Percentiles rank a stretch among this genome's conserved stretches.
These are phyloP conservation scores for Carex arenaria DNA, from an alignment of 202 grass and related monocot species.

Conservation along the genomic window DNA sequence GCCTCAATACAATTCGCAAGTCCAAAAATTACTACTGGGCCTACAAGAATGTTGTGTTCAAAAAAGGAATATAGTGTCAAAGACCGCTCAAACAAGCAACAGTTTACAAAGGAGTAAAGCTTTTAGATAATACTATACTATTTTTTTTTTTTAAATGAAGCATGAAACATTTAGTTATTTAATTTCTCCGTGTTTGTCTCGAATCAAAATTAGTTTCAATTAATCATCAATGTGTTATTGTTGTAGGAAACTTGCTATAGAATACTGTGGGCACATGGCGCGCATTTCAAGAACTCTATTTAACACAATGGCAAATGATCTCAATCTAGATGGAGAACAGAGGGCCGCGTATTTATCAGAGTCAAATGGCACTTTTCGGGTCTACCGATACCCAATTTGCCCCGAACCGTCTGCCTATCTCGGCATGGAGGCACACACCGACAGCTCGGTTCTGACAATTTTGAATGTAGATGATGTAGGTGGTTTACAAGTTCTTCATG, in stretches of 20 bases:
- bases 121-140: too few species aligned
- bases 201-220: neutral
- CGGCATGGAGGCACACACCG: constrained; percentile 76
- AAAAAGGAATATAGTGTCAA: too few species aligned
- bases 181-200: neutral
- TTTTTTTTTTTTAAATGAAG: neutral
- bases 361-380: constrained; percentile 40
- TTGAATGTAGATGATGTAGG: constrained; percentile 43
- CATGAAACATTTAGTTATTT: neutral
- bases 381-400: constrained; percentile 70
- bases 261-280: constrained; percentile 65
- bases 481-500: constrained; percentile 50
- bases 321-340: constrained; percentile 25
- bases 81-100: too few species aligned
- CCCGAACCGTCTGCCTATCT: constrained; percentile 1
- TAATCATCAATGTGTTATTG: neutral
- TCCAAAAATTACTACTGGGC: neutral
- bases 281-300: constrained; percentile 50
- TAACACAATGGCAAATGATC: constrained; percentile 32
- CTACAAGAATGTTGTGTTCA: neutral
- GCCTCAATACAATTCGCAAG: neutral
- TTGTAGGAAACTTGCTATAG: constrained; percentile 22
- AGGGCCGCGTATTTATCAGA: constrained; percentile 44
- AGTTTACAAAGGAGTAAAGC: too few species aligned
- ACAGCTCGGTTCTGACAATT: constrained; percentile 73